Percentiles rank a stretch among this genome's conserved stretches.
Evolutionary conservation across 805 yeast species (phyloP).

Genomic region (Candida qinlingensis): DNA sequence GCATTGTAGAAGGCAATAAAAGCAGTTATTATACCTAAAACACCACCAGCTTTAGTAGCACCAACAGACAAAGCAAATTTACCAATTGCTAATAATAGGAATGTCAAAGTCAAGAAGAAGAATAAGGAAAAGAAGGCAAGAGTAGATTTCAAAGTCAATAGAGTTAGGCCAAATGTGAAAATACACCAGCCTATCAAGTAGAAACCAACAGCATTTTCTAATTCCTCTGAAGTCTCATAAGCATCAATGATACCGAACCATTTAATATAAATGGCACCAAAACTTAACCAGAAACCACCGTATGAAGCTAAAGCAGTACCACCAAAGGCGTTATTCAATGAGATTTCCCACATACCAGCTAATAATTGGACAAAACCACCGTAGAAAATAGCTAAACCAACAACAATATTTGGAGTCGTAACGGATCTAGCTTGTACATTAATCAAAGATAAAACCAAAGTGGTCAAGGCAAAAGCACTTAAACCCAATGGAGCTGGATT

Average conservation of each 20-base stretch:
- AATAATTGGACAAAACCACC: conserved; percentile 57
- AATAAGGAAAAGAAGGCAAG: conserved; percentile 44
- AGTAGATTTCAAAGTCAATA: conserved; percentile 45
- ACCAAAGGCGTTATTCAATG: conserved; percentile 61
- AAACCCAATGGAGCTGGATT: conserved; percentile 65
- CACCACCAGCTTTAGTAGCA: conserved; percentile 53
- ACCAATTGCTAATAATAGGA: conserved; percentile 41
- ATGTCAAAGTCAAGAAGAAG: conserved; percentile 41
- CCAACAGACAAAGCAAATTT: conserved; percentile 34
- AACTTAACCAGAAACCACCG: conserved; percentile 64
- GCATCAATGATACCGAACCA: conserved; percentile 47
- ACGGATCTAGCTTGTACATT: conserved; percentile 57
- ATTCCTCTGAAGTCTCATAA: conserved; percentile 33
- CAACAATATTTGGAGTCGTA: conserved; percentile 46
- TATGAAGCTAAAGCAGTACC: conserved; percentile 34
- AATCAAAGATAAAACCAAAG: conserved; percentile 51
- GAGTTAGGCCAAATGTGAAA: conserved; percentile 42
- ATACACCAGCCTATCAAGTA: conserved; percentile 50
- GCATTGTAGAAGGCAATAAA: conserved; percentile 59
- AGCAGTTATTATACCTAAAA: conserved; percentile 51
- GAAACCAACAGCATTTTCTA: conserved; percentile 45
- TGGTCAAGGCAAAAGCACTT: conserved; percentile 56
- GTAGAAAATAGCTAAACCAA: conserved; percentile 57
- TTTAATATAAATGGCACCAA: conserved; percentile 53
- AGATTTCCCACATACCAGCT: conserved; percentile 68